Evolutionary conservation across 768 basidiomycete species (phyloP).

Genomic region (Cystofilobasidium bisporidii): DNA sequence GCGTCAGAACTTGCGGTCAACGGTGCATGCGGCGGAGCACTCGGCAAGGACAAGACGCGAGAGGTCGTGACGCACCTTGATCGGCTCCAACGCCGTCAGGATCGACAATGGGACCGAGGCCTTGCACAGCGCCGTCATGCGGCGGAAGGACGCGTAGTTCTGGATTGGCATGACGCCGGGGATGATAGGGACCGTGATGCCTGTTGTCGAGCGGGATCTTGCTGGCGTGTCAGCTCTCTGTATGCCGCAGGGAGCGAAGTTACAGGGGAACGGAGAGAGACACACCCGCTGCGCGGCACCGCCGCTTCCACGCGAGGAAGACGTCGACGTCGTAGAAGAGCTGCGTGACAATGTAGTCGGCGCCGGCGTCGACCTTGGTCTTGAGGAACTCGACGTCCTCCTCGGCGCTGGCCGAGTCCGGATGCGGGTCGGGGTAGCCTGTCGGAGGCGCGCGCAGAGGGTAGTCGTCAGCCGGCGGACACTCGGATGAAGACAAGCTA

Average conservation of each 20-base stretch:
- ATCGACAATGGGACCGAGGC: conserved; percentile 61
- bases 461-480: neutral
- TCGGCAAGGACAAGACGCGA: no score
- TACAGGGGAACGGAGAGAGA: conserved; percentile 26
- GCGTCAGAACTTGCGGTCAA: no score
- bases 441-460: neutral
- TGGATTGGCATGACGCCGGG: conserved; percentile 98
- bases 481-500: no score
- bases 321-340: conserved; percentile 91
- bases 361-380: conserved; percentile 84
- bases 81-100: conserved; percentile 57
- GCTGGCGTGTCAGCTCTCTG: no score
- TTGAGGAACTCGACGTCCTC: conserved; percentile 56
- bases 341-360: conserved; percentile 92
- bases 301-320: conserved; percentile 68
- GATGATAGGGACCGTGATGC: conserved; percentile 80
- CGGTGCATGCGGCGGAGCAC: no score
- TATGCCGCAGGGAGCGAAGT: no score
- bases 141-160: conserved; percentile 83
- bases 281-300: conserved; percentile 63
- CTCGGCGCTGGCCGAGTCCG: conserved; percentile 43
- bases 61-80: conserved; percentile 56
- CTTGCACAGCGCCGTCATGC: conserved; percentile 81
- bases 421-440: conserved; percentile 72
- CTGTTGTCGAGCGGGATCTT: conserved; percentile 44